Base-by-base conservation (phyloP, 1,139 yeast genomes). In the Taphrina confusa region DNA sequence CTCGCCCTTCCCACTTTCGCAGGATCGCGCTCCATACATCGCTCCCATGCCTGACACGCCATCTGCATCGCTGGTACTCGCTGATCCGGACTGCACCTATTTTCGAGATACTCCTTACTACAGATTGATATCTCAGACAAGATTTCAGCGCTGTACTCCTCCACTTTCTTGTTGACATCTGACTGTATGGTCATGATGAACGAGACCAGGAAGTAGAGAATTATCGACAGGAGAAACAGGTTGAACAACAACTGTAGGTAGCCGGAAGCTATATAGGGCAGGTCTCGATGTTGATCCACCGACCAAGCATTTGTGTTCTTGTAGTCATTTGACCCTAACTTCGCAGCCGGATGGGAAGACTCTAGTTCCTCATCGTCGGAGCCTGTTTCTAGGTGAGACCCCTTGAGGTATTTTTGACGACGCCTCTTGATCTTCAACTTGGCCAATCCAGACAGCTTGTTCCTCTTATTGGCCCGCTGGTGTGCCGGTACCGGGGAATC, bases 1-100 rank as follows among this genome's bases (percentile, higher is more conserved):
- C 81, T 79, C 2, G 94, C 87, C 50, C 82, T 79, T 3, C 92
- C 94, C n/a, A 90, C 81, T 5, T 81, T 76, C 42, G 82, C 80
- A 12, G 96, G 96, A 67, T 91, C 95, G 63, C 89, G 78, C 67
- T 84, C 82, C 95, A 87, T 90, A 72, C 98, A 92, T 64, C 78
- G 80, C 64, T 82, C 85, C 95, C 96, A 88, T 42, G 76, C 75
- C 31, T 79, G 76, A 71, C 98, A 92, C 18, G 82, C 78, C n/a
- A 74, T 72, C 66, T 86, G 90, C 28, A 90, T 72, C 0, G 90
- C 92, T 0, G 96, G 96, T 0, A 80, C 81, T 8, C 80, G 75
- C 63, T 70, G 68, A 0, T 71, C 75, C 1, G 77, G 77, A 63
- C 77, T 72, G 69, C 98, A 92, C 67, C 84, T 81, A 72, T 92